Base-by-base conservation (phyloP, 306 rosid species). In the Trichosanthes cucumerina region DNA sequence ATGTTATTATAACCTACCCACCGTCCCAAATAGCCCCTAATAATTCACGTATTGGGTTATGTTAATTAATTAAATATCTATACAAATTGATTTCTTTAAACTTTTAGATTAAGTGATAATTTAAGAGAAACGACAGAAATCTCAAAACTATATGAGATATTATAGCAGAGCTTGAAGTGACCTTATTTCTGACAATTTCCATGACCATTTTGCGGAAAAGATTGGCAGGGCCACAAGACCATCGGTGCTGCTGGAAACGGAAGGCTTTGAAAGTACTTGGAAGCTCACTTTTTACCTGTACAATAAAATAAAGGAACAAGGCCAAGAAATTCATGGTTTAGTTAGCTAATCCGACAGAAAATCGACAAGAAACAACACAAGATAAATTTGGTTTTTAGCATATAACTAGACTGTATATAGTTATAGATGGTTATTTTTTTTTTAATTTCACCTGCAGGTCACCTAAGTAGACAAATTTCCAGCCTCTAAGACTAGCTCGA, bases 161-260 rank as follows among this genome's bases (percentile, higher is more conserved):
- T 4, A 5, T 13, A 46, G 4, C 7, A n/a, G 71, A 57, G 36
- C 5, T 59, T 23, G 6, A 23, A 44, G 81, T 19, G 23, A 94
- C 98, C 99, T 96, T 93, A 82, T 90, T 96, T 84, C 78, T 84
- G 53, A 91, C 79, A 19, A 92, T 96, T 78, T 96, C 99, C 97
- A 91, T 90, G 62, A 86, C 97, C 99, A 96, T 96, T 86, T 96
- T 96, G 84, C 99, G 88, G 81, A 96, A 96, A 28, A 96, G 88
- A 88, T 96, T 96, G 16, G 99, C 98, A 65, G 99, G 99, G 74
- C 99, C 99, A 77, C 99, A 96, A 3, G 99, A 96, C 99, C 99
- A 96, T 24, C 99, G 47, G 59, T 96, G 99, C 87, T 96, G 99
- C 87, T 96, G 99, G 85, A 91, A 96, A 36, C 98, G 90, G 87